Base-by-base conservation (phyloP, 179 eudicot genomes). In the Gypsophila paniculata region DNA sequence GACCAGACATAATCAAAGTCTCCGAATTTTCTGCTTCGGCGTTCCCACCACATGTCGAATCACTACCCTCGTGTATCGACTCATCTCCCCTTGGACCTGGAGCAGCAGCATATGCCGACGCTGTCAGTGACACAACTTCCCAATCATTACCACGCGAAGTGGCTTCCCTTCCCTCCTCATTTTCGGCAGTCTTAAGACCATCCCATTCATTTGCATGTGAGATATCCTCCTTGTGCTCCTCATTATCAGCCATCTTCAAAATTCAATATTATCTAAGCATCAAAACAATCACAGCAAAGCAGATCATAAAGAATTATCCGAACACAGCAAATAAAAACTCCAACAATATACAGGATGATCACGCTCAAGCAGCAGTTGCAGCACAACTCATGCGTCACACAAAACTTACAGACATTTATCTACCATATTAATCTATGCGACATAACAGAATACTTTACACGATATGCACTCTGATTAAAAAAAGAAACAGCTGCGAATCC, bases 81-180 rank as follows among this genome's bases (percentile, higher is more conserved):
- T 82, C 88, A 63, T 69, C 74, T 60, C 80, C 85, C 52, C 76
- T 69, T 8, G 88, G 89, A 73, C 92, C 86, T 84, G 98, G 94
- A 68, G 96, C 85, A 72, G 97, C 96, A 72, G 90, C 96, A 77
- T 93, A 91, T 42, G 98, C 75, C 62, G 98, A 93, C 70, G 97
- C 91, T 18, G 97, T 89, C 71, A 91, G 85, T 55, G 97, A 81
- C 73, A 93, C 96, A 76, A 91, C 94, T 85, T 91, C 98, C 98
- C 97, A 93, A 65, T 91, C 98, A 83, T 84, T 84, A 80, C 87
- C 96, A 46, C 85, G 91, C 19, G 88, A 79, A 58, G 23, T 22
- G 15, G 62, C 15, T 58, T 58, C 62, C 62, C 34, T 3, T 25
- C 75, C 81, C 68, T 78, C 93, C 82, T 79, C 91, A 52, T 73